Percentiles rank a stretch among this genome's conserved stretches.
These are phyloP conservation scores for Phytophthora pinifolia DNA, from an alignment of 352 stramenopile genomes.

Conservation along the genomic window DNA sequence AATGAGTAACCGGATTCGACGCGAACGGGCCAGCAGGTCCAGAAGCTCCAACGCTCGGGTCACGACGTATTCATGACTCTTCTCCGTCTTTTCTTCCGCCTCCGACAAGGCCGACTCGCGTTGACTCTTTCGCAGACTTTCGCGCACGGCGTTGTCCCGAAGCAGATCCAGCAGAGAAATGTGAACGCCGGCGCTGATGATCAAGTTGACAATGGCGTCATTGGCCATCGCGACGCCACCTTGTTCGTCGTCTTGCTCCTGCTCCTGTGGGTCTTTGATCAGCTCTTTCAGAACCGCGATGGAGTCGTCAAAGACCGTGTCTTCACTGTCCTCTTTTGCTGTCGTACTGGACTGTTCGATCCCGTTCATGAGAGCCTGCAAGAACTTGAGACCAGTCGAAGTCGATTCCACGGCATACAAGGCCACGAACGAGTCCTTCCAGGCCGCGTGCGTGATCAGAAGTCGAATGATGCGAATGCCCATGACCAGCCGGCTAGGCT, in stretches of 20 bases:
- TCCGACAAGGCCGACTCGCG: slow-evolving; percentile 8
- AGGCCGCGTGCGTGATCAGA: slow-evolving; percentile 58
- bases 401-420: slow-evolving; percentile 68
- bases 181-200: slow-evolving; percentile 71
- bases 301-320: slow-evolving; percentile 59
- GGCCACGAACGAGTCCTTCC: slow-evolving; percentile 76
- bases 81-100: slow-evolving; percentile 22
- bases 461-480: slow-evolving; percentile 76
- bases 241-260: slow-evolving; percentile 30
- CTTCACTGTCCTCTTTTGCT: slow-evolving; percentile 24
- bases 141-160: slow-evolving; percentile 30
- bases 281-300: slow-evolving; percentile 65
- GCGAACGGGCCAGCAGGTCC: slow-evolving; percentile 52
- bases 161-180: slow-evolving; percentile 68
- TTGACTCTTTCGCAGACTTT: slow-evolving; percentile 26
- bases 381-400: slow-evolving; percentile 60
- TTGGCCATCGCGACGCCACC: slow-evolving; percentile 50
- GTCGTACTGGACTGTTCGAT: slow-evolving; percentile 47
- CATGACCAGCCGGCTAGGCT: slow-evolving; percentile 50
- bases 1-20: slow-evolving; percentile 68
- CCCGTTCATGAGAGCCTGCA: slow-evolving; percentile 59
- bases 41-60: slow-evolving; percentile 50
- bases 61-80: slow-evolving; percentile 33
- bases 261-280: slow-evolving; percentile 33
- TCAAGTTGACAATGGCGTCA: slow-evolving; percentile 58